Evolutionary conservation across 2,329 filamentous ascomycete genomes (phyloP).

Genomic region (Penicillium vulpinum): DNA sequence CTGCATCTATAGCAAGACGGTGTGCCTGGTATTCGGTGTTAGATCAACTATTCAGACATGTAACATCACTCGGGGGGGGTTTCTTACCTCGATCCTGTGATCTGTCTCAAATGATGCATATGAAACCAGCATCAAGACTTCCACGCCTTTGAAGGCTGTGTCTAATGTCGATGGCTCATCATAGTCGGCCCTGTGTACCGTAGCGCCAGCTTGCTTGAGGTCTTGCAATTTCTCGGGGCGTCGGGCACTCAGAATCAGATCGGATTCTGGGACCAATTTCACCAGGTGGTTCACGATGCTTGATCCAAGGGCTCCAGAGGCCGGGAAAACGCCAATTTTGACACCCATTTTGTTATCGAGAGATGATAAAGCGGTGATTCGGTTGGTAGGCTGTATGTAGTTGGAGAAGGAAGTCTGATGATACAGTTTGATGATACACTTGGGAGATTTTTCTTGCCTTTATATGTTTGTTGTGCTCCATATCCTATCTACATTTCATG

Average conservation of each 20-base stretch:
- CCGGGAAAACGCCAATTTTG: conserved; percentile 46
- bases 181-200: conserved; percentile 49
- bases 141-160: conserved; percentile 51
- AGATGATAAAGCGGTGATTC: background rate
- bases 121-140: conserved; percentile 58
- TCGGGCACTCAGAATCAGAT: conserved; percentile 52
- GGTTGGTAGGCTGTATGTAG: background rate
- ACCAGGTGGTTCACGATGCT: conserved; percentile 54
- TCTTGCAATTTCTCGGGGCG: conserved; percentile 23
- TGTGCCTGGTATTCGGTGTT: conserved; percentile 36
- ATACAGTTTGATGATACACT: background rate
- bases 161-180: conserved; percentile 49
- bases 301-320: conserved; percentile 54
- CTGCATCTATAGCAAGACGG: conserved; percentile 53
- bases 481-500: background rate
- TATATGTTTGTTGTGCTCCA: too few species aligned
- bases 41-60: background rate
- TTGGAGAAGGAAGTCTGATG: background rate
- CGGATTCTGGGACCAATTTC: conserved; percentile 43
- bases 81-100: conserved; percentile 44
- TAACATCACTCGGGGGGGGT: background rate
- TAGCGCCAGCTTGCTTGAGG: conserved; percentile 21
- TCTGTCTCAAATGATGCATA: conserved; percentile 54
- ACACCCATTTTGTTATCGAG: conserved; percentile 13
- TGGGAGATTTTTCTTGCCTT: background rate